Evolutionary conservation across 2,329 filamentous ascomycete species (phyloP).

Genomic region (Penicillium decumbens): DNA sequence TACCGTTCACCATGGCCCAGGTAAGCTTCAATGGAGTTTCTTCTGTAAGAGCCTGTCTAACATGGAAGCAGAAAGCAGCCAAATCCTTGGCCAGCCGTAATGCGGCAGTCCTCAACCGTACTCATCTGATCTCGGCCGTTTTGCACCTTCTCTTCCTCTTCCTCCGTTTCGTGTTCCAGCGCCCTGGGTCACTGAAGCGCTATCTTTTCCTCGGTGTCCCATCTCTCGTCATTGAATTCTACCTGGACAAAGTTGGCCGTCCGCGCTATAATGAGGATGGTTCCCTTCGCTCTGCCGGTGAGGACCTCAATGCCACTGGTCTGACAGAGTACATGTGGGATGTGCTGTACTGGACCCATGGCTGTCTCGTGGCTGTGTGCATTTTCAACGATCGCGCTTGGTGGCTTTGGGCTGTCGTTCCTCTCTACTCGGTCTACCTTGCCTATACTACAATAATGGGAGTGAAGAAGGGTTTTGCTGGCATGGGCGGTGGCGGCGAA

Average conservation of each 20-base stretch:
- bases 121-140: constrained; percentile 69
- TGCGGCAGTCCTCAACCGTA: constrained; percentile 67
- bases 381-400: constrained; percentile 77
- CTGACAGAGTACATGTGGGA: constrained; percentile 99
- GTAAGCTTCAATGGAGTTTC: constrained; percentile 13
- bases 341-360: constrained; percentile 90
- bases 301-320: constrained; percentile 81
- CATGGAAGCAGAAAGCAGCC: constrained; percentile 43
- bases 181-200: constrained; percentile 57
- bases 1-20: constrained; percentile 23
- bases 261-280: constrained; percentile 65
- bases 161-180: constrained; percentile 61
- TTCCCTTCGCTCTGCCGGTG: constrained; percentile 70
- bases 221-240: constrained; percentile 72
- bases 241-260: constrained; percentile 78
- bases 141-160: constrained; percentile 73
- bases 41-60: constrained; percentile 1
- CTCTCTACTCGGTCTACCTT: constrained; percentile 46
- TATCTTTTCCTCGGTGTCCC: constrained; percentile 72
- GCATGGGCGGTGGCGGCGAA: constrained; percentile 36
- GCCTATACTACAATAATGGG: constrained; percentile 46
- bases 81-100: constrained; percentile 72
- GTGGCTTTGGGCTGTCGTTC: constrained; percentile 56
- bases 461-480: constrained; percentile 43
- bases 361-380: constrained; percentile 64